Evolutionary conservation across 192 early-diverging fungal genomes (phyloP), one percentile per base, ranked within the genome.

Genomic region (Backusella australiensis): DNA sequence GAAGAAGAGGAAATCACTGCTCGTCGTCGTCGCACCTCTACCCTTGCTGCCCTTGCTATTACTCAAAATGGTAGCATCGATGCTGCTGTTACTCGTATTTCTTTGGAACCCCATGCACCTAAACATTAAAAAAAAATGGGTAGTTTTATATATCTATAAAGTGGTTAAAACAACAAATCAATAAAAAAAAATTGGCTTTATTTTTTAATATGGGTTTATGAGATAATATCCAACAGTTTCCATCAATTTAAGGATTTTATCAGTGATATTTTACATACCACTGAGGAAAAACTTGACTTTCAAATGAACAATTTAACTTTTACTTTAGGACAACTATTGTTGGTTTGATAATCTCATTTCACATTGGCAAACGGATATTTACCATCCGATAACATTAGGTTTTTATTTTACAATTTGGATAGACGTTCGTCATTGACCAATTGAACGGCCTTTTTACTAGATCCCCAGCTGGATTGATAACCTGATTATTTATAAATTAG

Each of bases 381-480:
- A 44, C 5, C 15, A 44, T 44, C 15, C 15, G 4, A 17, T 44
- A 44, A 4, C 42, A 15, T 44, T 17, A 17, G 1, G 15, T 71
- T 71, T 41, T 42, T 34, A 12, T 46, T 66, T 73, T 69, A 78
- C 17, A 78, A 39, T 67, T 78, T 78, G 77, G 77, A 72, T 5
- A 74, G 17, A 49, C 36, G 70, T 17, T 44, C 56, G 14, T 46
- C 53, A 3, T 35, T 67, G 23, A 78, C 32, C 6, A 78, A 42
- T 49, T 78, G 9, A 38, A 72, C 59, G 8, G 73, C 71, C 15
- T 53, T 46, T 3, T 23, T 41, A 42, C 77, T 78, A 39, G 77
- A 68, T 17, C 77, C 77, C 77, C 77, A 78, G 65, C 77, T 78
- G 6, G 77, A 78, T 78, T 74, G 77, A 34, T 67, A 78, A 49